These are phyloP conservation scores for Cucurbita ficifolia DNA, from an alignment of 306 rosid species.

Conservation along the genomic window DNA sequence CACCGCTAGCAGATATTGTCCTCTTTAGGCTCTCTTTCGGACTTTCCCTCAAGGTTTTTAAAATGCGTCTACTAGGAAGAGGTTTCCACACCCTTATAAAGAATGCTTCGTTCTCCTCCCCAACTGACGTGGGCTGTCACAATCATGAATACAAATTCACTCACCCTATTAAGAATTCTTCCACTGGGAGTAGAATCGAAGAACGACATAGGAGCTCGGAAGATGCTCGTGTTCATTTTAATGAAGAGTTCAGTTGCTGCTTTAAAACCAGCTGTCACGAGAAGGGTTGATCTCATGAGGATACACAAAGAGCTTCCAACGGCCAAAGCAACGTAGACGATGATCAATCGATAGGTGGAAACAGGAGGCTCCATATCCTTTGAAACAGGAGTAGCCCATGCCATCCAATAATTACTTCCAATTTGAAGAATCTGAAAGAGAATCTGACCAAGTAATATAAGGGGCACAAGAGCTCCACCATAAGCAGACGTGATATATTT, in stretches of 20 bases:
- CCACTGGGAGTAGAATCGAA: constrained; percentile 87
- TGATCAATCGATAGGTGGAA: constrained; percentile 26
- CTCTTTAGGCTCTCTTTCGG: too few species aligned
- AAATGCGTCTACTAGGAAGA: too few species aligned
- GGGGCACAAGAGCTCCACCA: constrained; percentile 73
- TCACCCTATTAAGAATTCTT: constrained; percentile 63
- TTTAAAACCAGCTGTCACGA: constrained; percentile 47
- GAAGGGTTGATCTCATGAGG: constrained; percentile 30
- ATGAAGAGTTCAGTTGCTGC: constrained; percentile 61
- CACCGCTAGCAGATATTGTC: too few species aligned
- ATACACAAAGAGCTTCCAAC: constrained; percentile 51
- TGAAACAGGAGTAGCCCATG: constrained; percentile 77
- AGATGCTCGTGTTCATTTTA: constrained; percentile 65
- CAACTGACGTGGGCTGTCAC: too few species aligned
- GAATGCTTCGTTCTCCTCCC: too few species aligned
- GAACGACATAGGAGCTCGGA: constrained; percentile 82
- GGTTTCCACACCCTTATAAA: too few species aligned
- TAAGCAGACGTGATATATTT: constrained; percentile 53
- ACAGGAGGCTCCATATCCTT: constrained; percentile 38
- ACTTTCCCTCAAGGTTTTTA: too few species aligned
- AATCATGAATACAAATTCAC: neutral
- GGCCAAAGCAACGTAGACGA: constrained; percentile 51
- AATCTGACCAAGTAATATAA: constrained; percentile 48
- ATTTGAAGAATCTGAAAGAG: constrained; percentile 67
- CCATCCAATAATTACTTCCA: constrained; percentile 92